Conservation (phyloP, 2,329 filamentous ascomycete species). For the Cladosporium velox region DNA sequence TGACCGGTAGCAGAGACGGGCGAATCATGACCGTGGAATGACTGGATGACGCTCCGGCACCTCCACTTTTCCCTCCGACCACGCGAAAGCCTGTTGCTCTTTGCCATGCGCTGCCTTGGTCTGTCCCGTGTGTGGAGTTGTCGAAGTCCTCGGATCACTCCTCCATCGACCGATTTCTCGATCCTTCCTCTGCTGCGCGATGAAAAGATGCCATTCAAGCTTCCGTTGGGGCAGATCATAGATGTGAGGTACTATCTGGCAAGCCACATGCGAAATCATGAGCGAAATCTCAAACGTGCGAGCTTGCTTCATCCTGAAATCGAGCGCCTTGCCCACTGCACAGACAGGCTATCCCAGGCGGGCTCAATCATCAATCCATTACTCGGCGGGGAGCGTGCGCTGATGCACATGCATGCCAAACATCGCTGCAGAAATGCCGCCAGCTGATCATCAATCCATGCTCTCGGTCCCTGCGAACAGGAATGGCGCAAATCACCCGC, state of each 20-base stretch:
- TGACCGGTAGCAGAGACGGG: not conserved
- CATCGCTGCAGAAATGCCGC: conserved; percentile 16
- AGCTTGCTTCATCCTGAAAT: not conserved
- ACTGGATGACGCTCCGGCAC: not conserved
- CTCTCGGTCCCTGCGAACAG: conserved; percentile 3
- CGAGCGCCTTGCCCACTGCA: not conserved
- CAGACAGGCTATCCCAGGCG: not conserved
- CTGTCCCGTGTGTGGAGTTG: not conserved
- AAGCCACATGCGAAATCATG: conserved; percentile 4
- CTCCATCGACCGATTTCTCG: conserved; percentile 9
- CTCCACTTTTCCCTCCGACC: conserved; percentile 5
- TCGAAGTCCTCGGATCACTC: not conserved
- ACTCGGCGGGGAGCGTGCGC: conserved; percentile 6
- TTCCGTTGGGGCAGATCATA: conserved; percentile 7
- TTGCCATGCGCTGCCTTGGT: conserved; percentile 7
- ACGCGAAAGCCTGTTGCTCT: conserved; percentile 2
- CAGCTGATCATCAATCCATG: conserved; percentile 13
- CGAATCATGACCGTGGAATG: not conserved
- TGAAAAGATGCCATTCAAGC: not conserved
- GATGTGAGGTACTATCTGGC: conserved; percentile 2
- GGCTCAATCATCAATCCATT: not conserved
- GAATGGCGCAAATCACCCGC: not conserved
- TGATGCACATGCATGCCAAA: conserved; percentile 11
- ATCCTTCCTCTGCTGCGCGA: not conserved
- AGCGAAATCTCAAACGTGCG: not conserved